These are phyloP conservation scores for Ogataea polymorpha DNA, from an alignment of 805 yeast genomes.

Conservation along the genomic window DNA sequence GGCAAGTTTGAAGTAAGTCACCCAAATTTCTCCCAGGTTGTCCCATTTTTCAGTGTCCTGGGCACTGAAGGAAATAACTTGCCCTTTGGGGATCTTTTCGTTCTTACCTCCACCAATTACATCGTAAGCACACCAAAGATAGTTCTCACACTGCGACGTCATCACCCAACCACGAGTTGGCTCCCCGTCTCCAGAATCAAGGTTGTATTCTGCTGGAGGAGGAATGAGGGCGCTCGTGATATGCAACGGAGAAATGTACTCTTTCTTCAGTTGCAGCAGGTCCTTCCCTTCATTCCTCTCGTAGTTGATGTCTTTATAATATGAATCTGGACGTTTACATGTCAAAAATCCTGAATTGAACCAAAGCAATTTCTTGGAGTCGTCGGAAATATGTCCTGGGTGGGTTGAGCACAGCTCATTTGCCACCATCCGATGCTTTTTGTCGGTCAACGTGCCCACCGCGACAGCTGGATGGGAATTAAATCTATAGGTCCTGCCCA, in stretches of 20 bases:
- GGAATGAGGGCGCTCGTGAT: slow-evolving; percentile 50
- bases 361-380: slow-evolving; percentile 54
- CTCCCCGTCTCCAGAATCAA: slow-evolving; percentile 33
- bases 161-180: slow-evolving; percentile 57
- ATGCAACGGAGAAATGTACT: slow-evolving; percentile 39
- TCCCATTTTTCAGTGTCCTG: slow-evolving; percentile 34
- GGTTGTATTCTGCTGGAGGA: slow-evolving; percentile 42
- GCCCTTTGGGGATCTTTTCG: slow-evolving; percentile 42
- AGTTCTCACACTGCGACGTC: slow-evolving; percentile 49
- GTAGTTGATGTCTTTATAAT: slow-evolving; percentile 36
- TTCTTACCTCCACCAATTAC: slow-evolving; percentile 46
- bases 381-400: slow-evolving; percentile 59
- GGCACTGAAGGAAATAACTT: slow-evolving; percentile 37
- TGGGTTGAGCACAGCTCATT: slow-evolving; percentile 57
- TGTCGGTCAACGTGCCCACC: slow-evolving; percentile 40
- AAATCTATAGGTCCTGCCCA: slow-evolving; percentile 53
- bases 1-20: slow-evolving; percentile 36
- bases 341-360: slow-evolving; percentile 65
- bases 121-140: slow-evolving; percentile 62
- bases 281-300: slow-evolving; percentile 27
- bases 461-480: slow-evolving; percentile 56
- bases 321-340: slow-evolving; percentile 48
- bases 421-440: slow-evolving; percentile 31
- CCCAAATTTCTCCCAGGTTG: slow-evolving; percentile 53
- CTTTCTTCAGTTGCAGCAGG: slow-evolving; percentile 32